Evolutionary conservation across 2,329 filamentous ascomycete species (phyloP), one percentile per base, ranked within the genome.

Genomic region (Dactylonectria macrodidyma): DNA sequence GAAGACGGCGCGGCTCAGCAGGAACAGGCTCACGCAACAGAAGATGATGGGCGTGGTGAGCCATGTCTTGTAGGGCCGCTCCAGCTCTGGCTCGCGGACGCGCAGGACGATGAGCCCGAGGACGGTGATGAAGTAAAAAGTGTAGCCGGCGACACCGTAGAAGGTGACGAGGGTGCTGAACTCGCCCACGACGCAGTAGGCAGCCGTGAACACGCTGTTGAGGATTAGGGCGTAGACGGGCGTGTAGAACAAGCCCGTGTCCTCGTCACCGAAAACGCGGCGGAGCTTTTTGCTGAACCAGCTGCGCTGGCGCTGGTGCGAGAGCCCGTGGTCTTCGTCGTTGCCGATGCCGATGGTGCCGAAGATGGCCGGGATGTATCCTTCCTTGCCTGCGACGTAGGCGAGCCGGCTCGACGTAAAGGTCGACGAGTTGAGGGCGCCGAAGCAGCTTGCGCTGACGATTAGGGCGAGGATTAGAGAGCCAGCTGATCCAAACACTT

Each of bases 1-100:
- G 78, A 99, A 96, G 14, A 98, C 91, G 3, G 95, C 95, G 58
- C 96, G 87, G 77, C 91, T 95, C 48, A 99, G 88, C 71, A 99
- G 81, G 78, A 99, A 99, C 71, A 99, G 81, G 79, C 94, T 97
- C 46, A 99, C 96, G 78, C 96, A 99, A 87, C 96, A 99, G 80
- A 99, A 99, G 64, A 98, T 95, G 72, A 99, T 95, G 11, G 96
- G 96, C 2, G 96, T 99, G 1, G 92, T 92, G 77, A 99, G 97
- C 96, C 95, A 99, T 3, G 95, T 97, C 79, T 91, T 92, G 82
- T 99, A 99, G 1, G 96, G 95, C 30, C 96, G 85, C 80, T 98
- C 95, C 52, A 99, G 87, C 69, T 91, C 86, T 4, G 96, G 96
- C 80, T 99, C 96, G 69, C 89, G 89, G 34, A 98, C 94, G 34